Evolutionary conservation across 805 yeast genomes (phyloP), one percentile per base, ranked within the genome.

Genomic region (Starmera quercuum): DNA sequence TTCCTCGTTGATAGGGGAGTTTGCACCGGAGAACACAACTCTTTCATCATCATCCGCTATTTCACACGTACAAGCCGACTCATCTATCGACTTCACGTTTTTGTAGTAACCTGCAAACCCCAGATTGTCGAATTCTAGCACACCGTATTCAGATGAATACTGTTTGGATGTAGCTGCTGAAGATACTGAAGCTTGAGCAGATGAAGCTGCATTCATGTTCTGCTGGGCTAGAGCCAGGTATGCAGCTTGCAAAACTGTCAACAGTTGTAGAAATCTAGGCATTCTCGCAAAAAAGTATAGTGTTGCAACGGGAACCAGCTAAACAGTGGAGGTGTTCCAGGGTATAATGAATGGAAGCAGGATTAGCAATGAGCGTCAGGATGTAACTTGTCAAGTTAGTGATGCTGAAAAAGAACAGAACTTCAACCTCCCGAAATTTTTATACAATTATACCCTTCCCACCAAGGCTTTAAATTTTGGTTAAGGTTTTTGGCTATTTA

Each of bases 1-100:
- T 51, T 76, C 87, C 44, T 71, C 78, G 51, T 79, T 61, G 26
- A 81, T 51, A 6, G 92, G 92, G 19, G 86, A 59, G 47, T 78
- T 73, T 16, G 72, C 37, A 17, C 90, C 90, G 8, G 67, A 58
- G 43, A 76, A 75, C 5, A 47, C 20, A 2, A 64, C 57, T 38
- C 60, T 52, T n/a, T 57, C 53, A 5, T 42, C 37, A 37, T 65
- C 58, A 23, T 63, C 43, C 20, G 55, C 60, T 48, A 82, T 70
- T 8, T 68, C 49, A 56, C 83, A 77, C 4, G 57, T 45, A 31
- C 66, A 68, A 20, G 58, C 55, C 4, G 64, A 50, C 26, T 72
- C 58, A 31, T 60, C 64, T 20, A 76, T 54, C 8, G 53, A 49
- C 26, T 53, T 51, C 12, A 77, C 83, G 32, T 65, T 63, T 44